These are phyloP conservation scores for Xylariaceae sp. DNA, from an alignment of 2,329 filamentous ascomycete genomes.

Conservation along the genomic window DNA sequence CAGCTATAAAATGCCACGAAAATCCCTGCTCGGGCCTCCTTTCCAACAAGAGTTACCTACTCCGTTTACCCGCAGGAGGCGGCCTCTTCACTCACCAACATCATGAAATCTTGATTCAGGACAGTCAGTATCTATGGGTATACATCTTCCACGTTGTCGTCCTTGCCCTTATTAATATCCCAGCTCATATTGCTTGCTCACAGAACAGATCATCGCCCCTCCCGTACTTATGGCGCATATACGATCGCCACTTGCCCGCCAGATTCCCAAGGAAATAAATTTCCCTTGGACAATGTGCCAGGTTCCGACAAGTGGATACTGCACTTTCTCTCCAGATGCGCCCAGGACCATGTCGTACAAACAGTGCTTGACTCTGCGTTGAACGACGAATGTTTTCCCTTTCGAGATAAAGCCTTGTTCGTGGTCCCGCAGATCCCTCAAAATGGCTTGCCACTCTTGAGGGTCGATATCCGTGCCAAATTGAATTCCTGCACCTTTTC, in stretches of 20 bases:
- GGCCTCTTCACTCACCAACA: no score
- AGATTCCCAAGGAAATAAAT: slow-evolving; percentile 28
- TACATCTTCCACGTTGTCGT: no score
- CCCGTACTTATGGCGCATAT: slow-evolving; percentile 33
- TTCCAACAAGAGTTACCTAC: no score
- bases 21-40: no score
- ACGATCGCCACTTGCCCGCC: slow-evolving; percentile 31
- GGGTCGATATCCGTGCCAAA: slow-evolving; percentile 35
- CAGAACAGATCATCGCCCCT: slow-evolving; percentile 34
- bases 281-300: slow-evolving; percentile 28
- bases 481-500: slow-evolving; percentile 37
- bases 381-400: slow-evolving; percentile 27
- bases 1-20: no score
- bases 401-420: slow-evolving; percentile 4
- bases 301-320: slow-evolving; percentile 33
- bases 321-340: slow-evolving; percentile 21
- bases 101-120: no score
- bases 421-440: slow-evolving; percentile 19
- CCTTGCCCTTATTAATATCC: background rate
- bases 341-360: slow-evolving; percentile 33
- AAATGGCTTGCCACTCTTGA: slow-evolving; percentile 28
- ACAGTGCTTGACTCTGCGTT: slow-evolving; percentile 30
- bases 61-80: no score
- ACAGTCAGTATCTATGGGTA: no score
- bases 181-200: slow-evolving; percentile 13